Evolutionary conservation across 441 rosid species (phyloP).

Genomic region (Lepidium campestre): DNA sequence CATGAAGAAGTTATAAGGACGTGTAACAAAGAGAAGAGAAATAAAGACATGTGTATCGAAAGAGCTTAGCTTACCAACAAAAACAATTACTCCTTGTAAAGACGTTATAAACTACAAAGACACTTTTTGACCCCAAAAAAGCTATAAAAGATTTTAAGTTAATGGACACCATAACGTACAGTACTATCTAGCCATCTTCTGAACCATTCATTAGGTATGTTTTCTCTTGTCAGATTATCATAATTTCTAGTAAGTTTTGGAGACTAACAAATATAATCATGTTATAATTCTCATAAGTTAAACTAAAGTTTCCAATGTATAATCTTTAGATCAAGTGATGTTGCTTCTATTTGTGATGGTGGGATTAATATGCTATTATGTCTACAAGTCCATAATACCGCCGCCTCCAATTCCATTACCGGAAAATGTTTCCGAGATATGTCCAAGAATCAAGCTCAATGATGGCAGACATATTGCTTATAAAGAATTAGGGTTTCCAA

Average conservation of each 20-base stretch:
- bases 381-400: conserved; percentile 46
- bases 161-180: not conserved
- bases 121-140: no score
- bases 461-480: conserved; percentile 83
- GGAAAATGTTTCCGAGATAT: conserved; percentile 52
- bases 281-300: not conserved
- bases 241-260: not conserved
- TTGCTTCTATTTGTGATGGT: conserved; percentile 30
- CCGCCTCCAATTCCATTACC: conserved; percentile 44
- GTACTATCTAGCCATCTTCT: not conserved
- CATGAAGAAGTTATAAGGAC: not conserved
- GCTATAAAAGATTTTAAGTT: no score
- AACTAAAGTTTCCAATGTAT: not conserved
- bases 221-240: not conserved
- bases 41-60: conserved; percentile 1
- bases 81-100: not conserved
- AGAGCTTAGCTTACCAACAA: not conserved
- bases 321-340: conserved; percentile 1
- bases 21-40: not conserved
- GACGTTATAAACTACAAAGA: not conserved
- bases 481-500: conserved; percentile 59
- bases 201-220: not conserved
- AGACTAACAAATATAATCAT: not conserved
- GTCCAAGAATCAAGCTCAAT: conserved; percentile 60
- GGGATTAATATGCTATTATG: conserved; percentile 41